Conservation (phyloP, 768 basidiomycete genomes). For the Termitomyces heimii region DNA sequence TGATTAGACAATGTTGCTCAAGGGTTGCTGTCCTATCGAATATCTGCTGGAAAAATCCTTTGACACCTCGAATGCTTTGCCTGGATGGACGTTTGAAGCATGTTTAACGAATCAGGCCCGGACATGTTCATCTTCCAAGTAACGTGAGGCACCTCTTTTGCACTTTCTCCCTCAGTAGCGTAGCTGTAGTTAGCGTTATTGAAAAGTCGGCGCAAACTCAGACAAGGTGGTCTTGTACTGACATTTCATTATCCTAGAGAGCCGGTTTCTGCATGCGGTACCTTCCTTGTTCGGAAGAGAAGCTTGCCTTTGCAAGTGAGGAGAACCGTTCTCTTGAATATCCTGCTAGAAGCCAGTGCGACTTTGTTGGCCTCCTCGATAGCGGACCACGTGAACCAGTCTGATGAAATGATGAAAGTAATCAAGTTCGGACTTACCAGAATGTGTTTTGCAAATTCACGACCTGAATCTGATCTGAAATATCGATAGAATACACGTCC, state of each 20-base stretch:
- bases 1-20: not conserved
- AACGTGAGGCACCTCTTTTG: constrained; percentile 16
- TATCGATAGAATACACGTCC: constrained; percentile 16
- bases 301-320: constrained; percentile 33
- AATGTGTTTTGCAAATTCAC: constrained; percentile 25
- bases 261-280: constrained; percentile 36
- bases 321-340: constrained; percentile 49
- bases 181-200: constrained; percentile 16
- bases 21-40: constrained; percentile 13
- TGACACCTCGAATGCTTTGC: not conserved
- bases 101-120: constrained; percentile 21
- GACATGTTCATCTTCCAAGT: constrained; percentile 16
- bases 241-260: constrained; percentile 32
- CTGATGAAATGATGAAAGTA: not conserved
- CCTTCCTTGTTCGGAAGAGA: constrained; percentile 39
- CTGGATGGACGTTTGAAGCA: constrained; percentile 12
- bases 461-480: constrained; percentile 10
- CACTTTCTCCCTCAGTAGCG: constrained; percentile 18
- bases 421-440: constrained; percentile 16
- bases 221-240: not conserved
- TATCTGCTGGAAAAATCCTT: constrained; percentile 7
- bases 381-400: constrained; percentile 14
- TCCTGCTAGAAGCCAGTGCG: constrained; percentile 33
- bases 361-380: constrained; percentile 36
- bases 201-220: constrained; percentile 22